Base-by-base conservation (phyloP, 2,329 filamentous ascomycete species). In the Lithohypha guttulata region DNA sequence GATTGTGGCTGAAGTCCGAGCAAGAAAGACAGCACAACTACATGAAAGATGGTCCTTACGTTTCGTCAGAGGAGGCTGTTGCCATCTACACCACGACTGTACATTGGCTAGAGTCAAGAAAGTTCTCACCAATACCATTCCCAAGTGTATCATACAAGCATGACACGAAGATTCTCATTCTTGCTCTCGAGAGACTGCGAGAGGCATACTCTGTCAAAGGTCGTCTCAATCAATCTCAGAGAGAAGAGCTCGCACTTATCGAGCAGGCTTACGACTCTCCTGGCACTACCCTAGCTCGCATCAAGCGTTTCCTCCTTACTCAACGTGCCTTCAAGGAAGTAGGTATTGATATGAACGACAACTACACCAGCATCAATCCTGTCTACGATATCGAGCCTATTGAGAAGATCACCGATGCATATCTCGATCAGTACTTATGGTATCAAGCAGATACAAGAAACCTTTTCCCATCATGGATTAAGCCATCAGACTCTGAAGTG, bases 321-420 rank as follows among this genome's bases (percentile, higher is more conserved):
- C 91, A 98, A 58, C 78, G 91, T 59, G 91, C 93, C 1, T 98
- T 98, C 73, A 98, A 98, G 65, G 91, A 98, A 63, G 91, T 98
- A 30, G 91, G 89, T 40, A 98, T 98, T 51, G 91, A 98, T 58
- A 98, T 98, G 91, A 98, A 98, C 60, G 91, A 98, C 65, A 98
- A 98, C 57, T 98, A 98, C 66, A 96, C 79, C 69, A 89, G 85
- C 13, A 98, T 98, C 68, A 98, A 98, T 57, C 93, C 91, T 0
- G 91, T 98, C 1, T 98, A 98, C 57, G 91, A 98, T 51, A 91
- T 98, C 44, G 93, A 98, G 63, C 91, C 91, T 0, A 95, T 98
- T 43, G 91, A 98, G 68, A 98, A 98, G 68, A 98, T 98, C 52
- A 98, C 89, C 26, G 91, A 98, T 62, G 93, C 91, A 2, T 98